Conservation (phyloP, 192 early-diverging fungal species). For the Linnemannia elongata region DNA sequence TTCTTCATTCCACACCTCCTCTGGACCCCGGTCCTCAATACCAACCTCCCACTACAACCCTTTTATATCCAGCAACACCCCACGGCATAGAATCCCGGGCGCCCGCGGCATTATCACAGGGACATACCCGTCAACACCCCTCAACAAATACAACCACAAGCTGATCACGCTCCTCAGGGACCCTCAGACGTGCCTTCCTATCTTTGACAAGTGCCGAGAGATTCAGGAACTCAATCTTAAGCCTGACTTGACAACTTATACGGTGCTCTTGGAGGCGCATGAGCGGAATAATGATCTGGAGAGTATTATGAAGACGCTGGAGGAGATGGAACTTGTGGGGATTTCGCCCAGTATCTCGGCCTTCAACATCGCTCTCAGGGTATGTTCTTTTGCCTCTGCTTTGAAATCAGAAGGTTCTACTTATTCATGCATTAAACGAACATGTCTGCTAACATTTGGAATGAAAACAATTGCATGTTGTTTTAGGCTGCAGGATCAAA, state of each 20-base stretch:
- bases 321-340: slow-evolving; percentile 52
- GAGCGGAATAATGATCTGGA: slow-evolving; percentile 27
- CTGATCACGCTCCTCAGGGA: slow-evolving; percentile 17
- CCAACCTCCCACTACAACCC: not conserved
- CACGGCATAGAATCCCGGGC: not conserved
- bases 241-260: slow-evolving; percentile 59
- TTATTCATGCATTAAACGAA: not conserved
- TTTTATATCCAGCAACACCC: not conserved
- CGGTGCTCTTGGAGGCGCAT: slow-evolving; percentile 52
- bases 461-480: not conserved
- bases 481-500: slow-evolving; percentile 33
- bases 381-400: slow-evolving; percentile 6
- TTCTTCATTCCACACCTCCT: not conserved
- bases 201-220: slow-evolving; percentile 54
- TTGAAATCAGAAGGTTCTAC: not conserved
- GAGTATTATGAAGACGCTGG: slow-evolving; percentile 36
- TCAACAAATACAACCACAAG: slow-evolving; percentile 28
- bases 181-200: slow-evolving; percentile 17
- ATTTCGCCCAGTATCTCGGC: slow-evolving; percentile 49
- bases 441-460: not conserved
- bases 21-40: not conserved
- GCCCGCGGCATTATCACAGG: slow-evolving; percentile 30
- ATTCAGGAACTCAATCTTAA: slow-evolving; percentile 54
- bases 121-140: slow-evolving; percentile 39
- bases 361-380: slow-evolving; percentile 59